Evolutionary conservation across 2,329 filamentous ascomycete species (phyloP), one percentile per base, ranked within the genome.

Genomic region (Leptographium procerum): DNA sequence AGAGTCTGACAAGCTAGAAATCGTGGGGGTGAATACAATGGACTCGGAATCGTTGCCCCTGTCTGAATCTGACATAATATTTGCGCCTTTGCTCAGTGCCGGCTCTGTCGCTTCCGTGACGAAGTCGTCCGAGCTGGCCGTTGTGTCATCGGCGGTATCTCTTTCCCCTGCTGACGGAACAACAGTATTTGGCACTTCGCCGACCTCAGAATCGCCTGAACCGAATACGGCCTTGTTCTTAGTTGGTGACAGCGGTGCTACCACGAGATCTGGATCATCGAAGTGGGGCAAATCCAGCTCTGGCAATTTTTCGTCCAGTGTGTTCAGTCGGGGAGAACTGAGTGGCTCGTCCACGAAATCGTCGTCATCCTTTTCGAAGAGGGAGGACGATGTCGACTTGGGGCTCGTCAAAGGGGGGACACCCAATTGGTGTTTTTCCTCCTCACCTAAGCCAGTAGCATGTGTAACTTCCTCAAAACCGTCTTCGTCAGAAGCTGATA

Each of bases 391-490:
- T 31, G 8, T 2, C 9, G 16, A 7, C 72, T 66, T 7, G 69
- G 64, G 4, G 69, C 66, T 19, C 56, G 56, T 26, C 28, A 7
- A 10, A 45, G 24, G 22, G 72, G 70, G 28, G 81, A 76, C 60
- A 82, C 80, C 10, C 29, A 24, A 11, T 48, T 50, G 31, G 19
- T 40, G 45, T 11, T 47, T 9, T 1, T 56, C 53, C 1, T 53
- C 86, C 61, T 91, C 88, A 22, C 82, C 83, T 65, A 90, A 81
- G 60, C 90, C 87, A 33, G 84, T 86, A 52, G 76, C 75, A 53
- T 81, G 79, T 36, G 81, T 80, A 11, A 97, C 91, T 71, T 96
- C 91, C 69, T 99, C 94, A 67, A 96, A 97, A 1, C 89, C 89
- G 68, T 97, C 94, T 63, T 94, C 89, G 64, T 96, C 90, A 7